Base-by-base conservation (phyloP, 768 basidiomycete genomes). In the Trametes cubensis region DNA sequence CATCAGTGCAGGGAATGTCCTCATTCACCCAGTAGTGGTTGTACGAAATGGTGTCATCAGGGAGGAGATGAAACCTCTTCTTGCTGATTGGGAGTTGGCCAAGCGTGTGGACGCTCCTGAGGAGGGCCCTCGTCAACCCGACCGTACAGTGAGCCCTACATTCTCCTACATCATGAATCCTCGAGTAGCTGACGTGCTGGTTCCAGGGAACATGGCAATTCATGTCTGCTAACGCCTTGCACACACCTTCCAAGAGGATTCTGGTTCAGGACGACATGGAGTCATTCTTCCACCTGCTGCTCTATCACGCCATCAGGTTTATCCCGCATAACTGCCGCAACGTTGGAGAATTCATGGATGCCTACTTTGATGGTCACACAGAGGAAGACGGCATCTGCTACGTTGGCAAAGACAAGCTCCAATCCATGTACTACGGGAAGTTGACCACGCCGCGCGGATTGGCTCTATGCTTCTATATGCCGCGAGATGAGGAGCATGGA, bases 301-400 rank as follows among this genome's bases (percentile, higher is more conserved):
- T 61, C 20, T 50, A 55, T 34, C 20, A 46, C 5, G 51, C 52
- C 54, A 61, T 69, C 52, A 60, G 65, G 8, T 48, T 47, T 40
- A 61, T 67, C n/a, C 56, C 39, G 1, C 54, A 55, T 30, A 69
- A 57, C 54, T 60, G 60, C 38, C 53, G 50, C 6, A 50, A 69
- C 40, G 25, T 17, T 2, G 13, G 26, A 40, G 50, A 57, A 23
- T 67, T 65, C 51, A 39, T 46, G 40, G 55, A 66, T 25, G 44
- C 13, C 15, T 57, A 62, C 55, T 62, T 58, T 23, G 55, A 57
- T 34, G 55, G 23, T 34, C 42, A 47, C 34, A 17, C 23, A 14
- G 7, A 13, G 17, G 23, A 11, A 15, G 21, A 48, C 8, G 47
- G 47, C 11, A 11, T 11, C 6, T 48, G 15, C 23, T 48, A 48